Evolutionary conservation across 768 basidiomycete genomes (phyloP).

Genomic region (Leucogyrophana mollusca): DNA sequence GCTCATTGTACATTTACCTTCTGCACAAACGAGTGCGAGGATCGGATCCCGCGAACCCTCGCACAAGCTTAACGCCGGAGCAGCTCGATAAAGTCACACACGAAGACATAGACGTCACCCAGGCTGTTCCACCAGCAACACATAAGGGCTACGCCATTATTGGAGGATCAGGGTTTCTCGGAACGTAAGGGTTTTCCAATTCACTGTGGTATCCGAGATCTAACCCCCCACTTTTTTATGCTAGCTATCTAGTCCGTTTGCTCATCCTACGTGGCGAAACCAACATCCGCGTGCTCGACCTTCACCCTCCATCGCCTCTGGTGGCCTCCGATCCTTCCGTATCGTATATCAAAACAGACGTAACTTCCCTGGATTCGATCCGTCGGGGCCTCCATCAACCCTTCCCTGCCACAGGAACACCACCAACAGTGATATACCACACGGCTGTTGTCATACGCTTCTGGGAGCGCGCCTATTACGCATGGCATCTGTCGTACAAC

Average conservation of each 20-base stretch:
- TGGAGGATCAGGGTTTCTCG: constrained; percentile 3
- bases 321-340: constrained; percentile 25
- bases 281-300: constrained; percentile 30
- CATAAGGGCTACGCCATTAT: constrained; percentile 6
- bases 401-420: constrained; percentile 14
- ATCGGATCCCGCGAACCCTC: too few species aligned
- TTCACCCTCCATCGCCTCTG: constrained; percentile 23
- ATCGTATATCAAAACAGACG: constrained; percentile 29
- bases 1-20: too few species aligned
- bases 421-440: constrained; percentile 21
- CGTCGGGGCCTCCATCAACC: constrained; percentile 21
- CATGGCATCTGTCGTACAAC: constrained; percentile 19
- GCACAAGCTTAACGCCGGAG: neutral
- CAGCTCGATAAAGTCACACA: constrained; percentile 1
- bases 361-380: constrained; percentile 28
- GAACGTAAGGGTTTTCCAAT: neutral
- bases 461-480: constrained; percentile 19
- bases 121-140: constrained; percentile 14
- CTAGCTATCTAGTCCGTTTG: constrained; percentile 32
- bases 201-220: neutral
- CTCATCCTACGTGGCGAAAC: constrained; percentile 35
- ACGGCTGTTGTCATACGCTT: constrained; percentile 21
- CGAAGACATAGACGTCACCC: constrained; percentile 1
- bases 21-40: too few species aligned
- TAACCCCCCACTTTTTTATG: too few species aligned